Conservation (phyloP, 2,329 filamentous ascomycete genomes). For the Beauveria scarabaeidicola region DNA sequence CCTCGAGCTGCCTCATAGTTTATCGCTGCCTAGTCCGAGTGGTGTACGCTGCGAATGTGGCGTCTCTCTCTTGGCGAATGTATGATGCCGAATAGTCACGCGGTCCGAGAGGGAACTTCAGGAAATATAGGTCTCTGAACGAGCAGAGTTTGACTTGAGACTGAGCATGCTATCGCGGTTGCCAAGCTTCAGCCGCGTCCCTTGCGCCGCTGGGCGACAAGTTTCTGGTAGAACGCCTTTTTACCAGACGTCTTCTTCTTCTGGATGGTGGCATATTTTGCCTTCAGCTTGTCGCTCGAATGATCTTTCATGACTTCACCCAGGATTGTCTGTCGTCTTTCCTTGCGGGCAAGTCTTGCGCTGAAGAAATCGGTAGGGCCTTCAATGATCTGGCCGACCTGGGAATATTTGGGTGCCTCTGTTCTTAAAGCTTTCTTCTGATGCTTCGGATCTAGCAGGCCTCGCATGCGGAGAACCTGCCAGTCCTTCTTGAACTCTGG, state of each 20-base stretch:
- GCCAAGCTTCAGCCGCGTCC: constrained; percentile 1
- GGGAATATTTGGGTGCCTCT: constrained; percentile 65
- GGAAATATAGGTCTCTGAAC: not conserved
- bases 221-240: constrained; percentile 78
- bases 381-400: constrained; percentile 81
- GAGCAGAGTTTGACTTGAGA: no score
- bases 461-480: constrained; percentile 82
- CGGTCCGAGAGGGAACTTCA: no score
- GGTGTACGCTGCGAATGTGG: not conserved
- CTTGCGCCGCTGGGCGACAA: constrained; percentile 42
- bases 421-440: constrained; percentile 82
- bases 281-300: constrained; percentile 63
- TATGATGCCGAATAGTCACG: not conserved
- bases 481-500: constrained; percentile 82
- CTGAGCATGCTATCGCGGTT: not conserved
- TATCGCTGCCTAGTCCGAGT: not conserved
- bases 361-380: constrained; percentile 84
- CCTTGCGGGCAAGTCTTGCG: constrained; percentile 72
- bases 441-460: constrained; percentile 81
- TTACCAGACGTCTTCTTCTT: constrained; percentile 75
- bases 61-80: not conserved
- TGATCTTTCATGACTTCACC: constrained; percentile 61
- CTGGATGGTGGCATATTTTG: constrained; percentile 82
- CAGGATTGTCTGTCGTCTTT: constrained; percentile 77
- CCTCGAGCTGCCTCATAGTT: not conserved